These are phyloP conservation scores for Meripilus lineatus DNA, from an alignment of 1,284 basidiomycete species.

Conservation along the genomic window DNA sequence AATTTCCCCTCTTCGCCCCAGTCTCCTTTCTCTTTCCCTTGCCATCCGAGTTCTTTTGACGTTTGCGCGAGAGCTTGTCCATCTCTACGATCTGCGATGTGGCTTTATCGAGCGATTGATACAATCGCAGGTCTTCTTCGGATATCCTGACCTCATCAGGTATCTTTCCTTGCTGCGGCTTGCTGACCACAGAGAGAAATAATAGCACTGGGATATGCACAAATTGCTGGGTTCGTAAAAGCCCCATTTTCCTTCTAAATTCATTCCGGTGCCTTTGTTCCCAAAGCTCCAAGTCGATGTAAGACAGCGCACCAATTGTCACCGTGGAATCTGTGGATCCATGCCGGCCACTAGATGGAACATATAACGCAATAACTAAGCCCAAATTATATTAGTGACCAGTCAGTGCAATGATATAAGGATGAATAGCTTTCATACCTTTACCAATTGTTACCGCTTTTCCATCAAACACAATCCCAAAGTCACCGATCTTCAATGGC, in stretches of 20 bases:
- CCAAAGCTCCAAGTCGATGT: slow-evolving; percentile 11
- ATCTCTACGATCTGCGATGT: too few species aligned
- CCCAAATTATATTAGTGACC: neutral
- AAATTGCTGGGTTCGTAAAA: neutral
- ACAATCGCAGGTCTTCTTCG: too few species aligned
- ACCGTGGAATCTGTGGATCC: neutral
- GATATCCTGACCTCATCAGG: too few species aligned
- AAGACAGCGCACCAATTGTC: slow-evolving; percentile 13
- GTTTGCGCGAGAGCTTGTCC: too few species aligned
- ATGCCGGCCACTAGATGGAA: slow-evolving; percentile 3
- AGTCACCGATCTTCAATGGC: neutral
- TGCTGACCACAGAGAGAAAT: neutral
- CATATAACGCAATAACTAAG: neutral
- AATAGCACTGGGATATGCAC: neutral
- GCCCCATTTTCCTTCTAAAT: neutral
- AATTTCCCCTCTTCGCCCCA: too few species aligned
- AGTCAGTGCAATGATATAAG: neutral
- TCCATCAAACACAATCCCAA: slow-evolving; percentile 2
- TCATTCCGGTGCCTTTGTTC: neutral
- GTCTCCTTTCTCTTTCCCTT: too few species aligned
- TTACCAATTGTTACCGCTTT: neutral
- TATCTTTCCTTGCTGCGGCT: too few species aligned
- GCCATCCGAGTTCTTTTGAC: too few species aligned
- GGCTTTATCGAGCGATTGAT: too few species aligned
- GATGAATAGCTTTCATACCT: neutral